Percentiles rank a stretch among this genome's conserved stretches.
Evolutionary conservation across 306 rosid genomes (phyloP).

Genomic region (Cicer chorassanicum): DNA sequence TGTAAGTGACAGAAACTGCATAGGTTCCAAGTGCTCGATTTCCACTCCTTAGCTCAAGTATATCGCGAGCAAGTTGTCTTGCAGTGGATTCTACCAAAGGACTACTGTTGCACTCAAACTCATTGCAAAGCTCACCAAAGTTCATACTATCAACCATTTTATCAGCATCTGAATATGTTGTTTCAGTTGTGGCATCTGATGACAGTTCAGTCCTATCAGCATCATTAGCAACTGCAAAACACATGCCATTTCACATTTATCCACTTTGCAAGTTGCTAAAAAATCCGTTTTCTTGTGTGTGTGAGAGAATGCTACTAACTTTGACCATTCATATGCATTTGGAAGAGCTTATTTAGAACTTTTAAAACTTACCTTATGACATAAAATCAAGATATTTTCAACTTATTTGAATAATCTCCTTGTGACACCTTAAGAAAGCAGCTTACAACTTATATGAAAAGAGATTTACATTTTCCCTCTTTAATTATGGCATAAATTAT

Average conservation of each 20-base stretch:
- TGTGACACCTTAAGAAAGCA: neutral
- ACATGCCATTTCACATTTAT: neutral
- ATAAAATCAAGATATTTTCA: neutral
- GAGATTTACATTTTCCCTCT: no score
- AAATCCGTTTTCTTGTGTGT: neutral
- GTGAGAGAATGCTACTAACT: neutral
- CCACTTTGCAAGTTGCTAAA: neutral
- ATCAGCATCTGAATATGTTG: slow-evolving; percentile 64
- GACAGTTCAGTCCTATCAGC: slow-evolving; percentile 58
- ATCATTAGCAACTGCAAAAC: slow-evolving; percentile 68
- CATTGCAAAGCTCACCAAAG: slow-evolving; percentile 95
- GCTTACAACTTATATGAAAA: neutral
- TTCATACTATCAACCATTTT: slow-evolving; percentile 77
- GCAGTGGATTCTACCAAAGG: slow-evolving; percentile 93
- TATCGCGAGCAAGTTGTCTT: slow-evolving; percentile 86
- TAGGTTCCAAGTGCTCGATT: slow-evolving; percentile 77
- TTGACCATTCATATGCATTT: neutral
- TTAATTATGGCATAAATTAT: no score
- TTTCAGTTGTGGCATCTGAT: slow-evolving; percentile 48
- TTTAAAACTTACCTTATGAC: neutral
- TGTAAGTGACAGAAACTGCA: slow-evolving; percentile 77
- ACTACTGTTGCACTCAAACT: slow-evolving; percentile 96
- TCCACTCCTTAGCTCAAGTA: slow-evolving; percentile 80
- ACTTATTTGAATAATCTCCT: neutral
- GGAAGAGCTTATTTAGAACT: neutral